These are phyloP conservation scores for Apostasia shenzhenica DNA, from an alignment of 106 monocot genomes.

Conservation along the genomic window DNA sequence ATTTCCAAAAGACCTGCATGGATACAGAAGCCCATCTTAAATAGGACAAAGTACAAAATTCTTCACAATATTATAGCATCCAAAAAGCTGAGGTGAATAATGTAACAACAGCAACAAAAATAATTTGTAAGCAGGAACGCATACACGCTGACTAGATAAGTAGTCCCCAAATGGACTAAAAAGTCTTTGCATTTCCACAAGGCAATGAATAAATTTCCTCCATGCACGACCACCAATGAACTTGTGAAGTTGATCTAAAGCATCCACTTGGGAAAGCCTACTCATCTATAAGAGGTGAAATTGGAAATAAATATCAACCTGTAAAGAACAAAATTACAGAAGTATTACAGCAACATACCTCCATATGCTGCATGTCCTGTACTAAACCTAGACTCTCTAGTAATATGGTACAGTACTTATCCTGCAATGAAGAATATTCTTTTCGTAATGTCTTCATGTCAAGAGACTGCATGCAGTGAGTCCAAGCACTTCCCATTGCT, in stretches of 20 bases:
- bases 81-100: background rate
- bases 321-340: background rate
- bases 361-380: conserved; percentile 62
- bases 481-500: conserved; percentile 96
- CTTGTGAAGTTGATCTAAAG: conserved; percentile 35
- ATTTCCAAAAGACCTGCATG: conserved; percentile 80
- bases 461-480: conserved; percentile 57
- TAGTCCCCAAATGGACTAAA: conserved; percentile 55
- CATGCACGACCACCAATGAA: conserved; percentile 58
- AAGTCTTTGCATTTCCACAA: conserved; percentile 63
- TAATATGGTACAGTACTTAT: conserved; percentile 82
- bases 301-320: background rate
- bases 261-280: conserved; percentile 58
- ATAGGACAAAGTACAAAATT: background rate
- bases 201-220: conserved; percentile 78
- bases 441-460: conserved; percentile 64
- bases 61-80: background rate
- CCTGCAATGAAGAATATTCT: conserved; percentile 67
- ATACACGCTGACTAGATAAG: conserved; percentile 59
- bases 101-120: background rate
- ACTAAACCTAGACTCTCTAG: conserved; percentile 71
- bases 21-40: conserved; percentile 1
- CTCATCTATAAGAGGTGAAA: conserved; percentile 50
- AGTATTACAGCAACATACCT: conserved; percentile 40
- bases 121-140: background rate